phyloP scores from a whole-genome alignment of 495 filamentous ascomycete species.

The Aspergillus conjunctus region DNA sequence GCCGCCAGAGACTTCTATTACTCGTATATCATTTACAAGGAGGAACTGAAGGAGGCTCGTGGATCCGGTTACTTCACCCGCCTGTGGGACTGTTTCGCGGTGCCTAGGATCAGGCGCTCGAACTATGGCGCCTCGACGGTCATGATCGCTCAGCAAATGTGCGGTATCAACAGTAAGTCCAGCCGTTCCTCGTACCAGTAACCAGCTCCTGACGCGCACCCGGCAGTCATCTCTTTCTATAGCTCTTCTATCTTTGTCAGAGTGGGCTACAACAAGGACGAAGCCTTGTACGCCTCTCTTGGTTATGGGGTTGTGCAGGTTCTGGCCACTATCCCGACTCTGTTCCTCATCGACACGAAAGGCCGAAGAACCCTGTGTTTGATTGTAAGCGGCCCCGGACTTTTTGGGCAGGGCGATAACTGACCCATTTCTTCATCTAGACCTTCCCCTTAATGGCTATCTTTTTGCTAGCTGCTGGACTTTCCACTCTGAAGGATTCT shows the following conservation, averaged over 20 bases:
- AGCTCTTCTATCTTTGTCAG: slow-evolving; percentile 68
- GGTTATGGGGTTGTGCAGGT: slow-evolving; percentile 67
- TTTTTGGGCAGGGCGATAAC: too few relatives aligned
- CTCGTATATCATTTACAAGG: slow-evolving; percentile 59
- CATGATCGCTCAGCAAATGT: slow-evolving; percentile 60
- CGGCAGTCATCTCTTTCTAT: slow-evolving; percentile 78
- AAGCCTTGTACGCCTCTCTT: slow-evolving; percentile 69
- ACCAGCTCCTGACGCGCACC: slow-evolving; percentile 22
- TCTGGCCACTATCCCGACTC: slow-evolving; percentile 67
- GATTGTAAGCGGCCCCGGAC: too few relatives aligned
- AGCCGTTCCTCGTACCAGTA: background rate
- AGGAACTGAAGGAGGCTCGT: slow-evolving; percentile 44
- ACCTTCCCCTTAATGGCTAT: slow-evolving; percentile 82
- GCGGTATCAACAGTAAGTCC: slow-evolving; percentile 50
- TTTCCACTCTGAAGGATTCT: slow-evolving; percentile 51
- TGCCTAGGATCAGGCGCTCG: slow-evolving; percentile 64
- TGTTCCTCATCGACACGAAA: slow-evolving; percentile 75
- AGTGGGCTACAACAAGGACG: slow-evolving; percentile 53
- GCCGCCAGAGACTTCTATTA: slow-evolving; percentile 41
- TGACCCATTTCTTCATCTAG: slow-evolving; percentile 56
- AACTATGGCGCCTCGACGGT: slow-evolving; percentile 64
- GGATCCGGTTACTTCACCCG: slow-evolving; percentile 55
- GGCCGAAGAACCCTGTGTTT: slow-evolving; percentile 65
- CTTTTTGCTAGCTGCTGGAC: slow-evolving; percentile 67
- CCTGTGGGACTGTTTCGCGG: slow-evolving; percentile 61